These are phyloP conservation scores for Trichoderma brevicompactum DNA, from an alignment of 2,329 filamentous ascomycete genomes.

Conservation along the genomic window DNA sequence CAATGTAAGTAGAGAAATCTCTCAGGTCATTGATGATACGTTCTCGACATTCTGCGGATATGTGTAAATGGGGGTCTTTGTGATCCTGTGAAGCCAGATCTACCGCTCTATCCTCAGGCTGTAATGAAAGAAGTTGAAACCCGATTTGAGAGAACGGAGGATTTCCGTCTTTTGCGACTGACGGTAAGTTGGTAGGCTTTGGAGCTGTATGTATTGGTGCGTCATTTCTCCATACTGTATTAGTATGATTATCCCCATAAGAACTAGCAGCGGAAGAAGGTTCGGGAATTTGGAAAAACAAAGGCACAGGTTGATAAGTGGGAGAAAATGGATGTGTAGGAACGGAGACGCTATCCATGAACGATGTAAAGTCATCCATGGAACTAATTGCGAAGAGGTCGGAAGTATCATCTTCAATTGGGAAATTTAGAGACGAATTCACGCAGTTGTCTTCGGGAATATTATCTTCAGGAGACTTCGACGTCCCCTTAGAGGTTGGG, in stretches of 20 bases:
- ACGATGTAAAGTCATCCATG: constrained; percentile 1
- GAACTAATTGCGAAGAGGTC: not conserved
- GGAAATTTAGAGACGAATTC: not conserved
- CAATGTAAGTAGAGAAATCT: not conserved
- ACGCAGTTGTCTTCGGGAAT: not conserved
- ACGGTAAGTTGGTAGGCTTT: too few relatives aligned
- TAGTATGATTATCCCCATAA: not conserved
- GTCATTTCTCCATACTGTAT: not conserved
- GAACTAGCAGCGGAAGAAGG: not conserved
- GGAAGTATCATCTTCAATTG: not conserved
- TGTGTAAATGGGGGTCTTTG: not conserved
- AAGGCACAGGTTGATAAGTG: not conserved
- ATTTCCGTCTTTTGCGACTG: not conserved
- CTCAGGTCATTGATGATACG: not conserved
- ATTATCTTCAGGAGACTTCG: not conserved
- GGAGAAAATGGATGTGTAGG: constrained; percentile 11
- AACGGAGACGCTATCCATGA: constrained; percentile 9
- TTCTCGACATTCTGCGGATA: not conserved
- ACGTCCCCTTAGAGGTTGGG: not conserved
- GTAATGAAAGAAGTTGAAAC: not conserved
- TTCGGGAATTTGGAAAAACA: not conserved
- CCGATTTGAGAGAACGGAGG: not conserved
- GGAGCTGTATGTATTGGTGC: not conserved
- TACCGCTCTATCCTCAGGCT: not conserved
- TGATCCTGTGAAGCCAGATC: not conserved